These are phyloP conservation scores for Eutypa lata DNA, from an alignment of 2,329 filamentous ascomycete species.

Conservation along the genomic window DNA sequence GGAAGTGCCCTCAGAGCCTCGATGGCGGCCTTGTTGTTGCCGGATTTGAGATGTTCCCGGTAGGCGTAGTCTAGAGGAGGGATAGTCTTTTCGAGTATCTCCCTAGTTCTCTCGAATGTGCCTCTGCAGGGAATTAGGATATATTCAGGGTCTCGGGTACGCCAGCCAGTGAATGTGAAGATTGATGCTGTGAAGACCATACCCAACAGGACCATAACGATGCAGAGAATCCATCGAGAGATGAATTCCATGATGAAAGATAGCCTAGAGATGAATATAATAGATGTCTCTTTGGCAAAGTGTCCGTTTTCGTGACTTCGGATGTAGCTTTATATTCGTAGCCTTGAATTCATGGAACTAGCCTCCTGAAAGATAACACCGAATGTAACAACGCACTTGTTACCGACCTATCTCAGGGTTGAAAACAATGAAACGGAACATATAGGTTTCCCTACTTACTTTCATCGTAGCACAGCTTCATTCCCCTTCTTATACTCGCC, in stretches of 20 bases:
- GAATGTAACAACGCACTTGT: too few relatives aligned
- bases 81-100: conserved; percentile 1
- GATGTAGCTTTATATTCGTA: not conserved
- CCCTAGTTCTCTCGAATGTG: conserved; percentile 2
- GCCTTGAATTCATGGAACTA: too few relatives aligned
- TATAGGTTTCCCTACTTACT: too few relatives aligned
- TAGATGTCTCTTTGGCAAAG: too few relatives aligned
- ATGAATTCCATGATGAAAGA: not conserved
- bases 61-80: not conserved
- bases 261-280: not conserved
- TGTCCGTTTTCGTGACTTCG: too few relatives aligned
- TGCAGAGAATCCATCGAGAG: not conserved
- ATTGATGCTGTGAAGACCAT: not conserved
- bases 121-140: not conserved
- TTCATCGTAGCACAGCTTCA: too few relatives aligned
- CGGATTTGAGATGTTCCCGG: not conserved
- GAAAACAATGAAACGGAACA: too few relatives aligned
- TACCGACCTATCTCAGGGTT: too few relatives aligned
- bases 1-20: conserved; percentile 7
- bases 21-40: not conserved
- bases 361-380: too few relatives aligned
- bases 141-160: not conserved
- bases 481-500: too few relatives aligned
- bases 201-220: not conserved
- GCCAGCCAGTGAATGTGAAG: not conserved